Evolutionary conservation across 495 filamentous ascomycete genomes (phyloP), one percentile per base, ranked within the genome.

Genomic region (Cetradonia linearis): DNA sequence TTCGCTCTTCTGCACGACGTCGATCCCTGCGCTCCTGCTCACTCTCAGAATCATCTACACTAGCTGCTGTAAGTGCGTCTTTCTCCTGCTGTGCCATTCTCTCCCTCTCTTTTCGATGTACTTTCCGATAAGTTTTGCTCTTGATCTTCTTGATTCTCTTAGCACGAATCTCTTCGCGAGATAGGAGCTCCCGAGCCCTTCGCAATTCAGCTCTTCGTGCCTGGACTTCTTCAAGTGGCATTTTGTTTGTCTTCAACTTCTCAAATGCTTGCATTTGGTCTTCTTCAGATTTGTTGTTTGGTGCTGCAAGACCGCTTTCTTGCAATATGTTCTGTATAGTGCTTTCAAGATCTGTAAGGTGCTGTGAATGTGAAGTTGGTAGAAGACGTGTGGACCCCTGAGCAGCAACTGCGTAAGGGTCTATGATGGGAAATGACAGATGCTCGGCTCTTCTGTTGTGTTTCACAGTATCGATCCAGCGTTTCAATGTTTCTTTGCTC

Each of bases 111-210:
- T 88, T 95, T 38, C 93, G 84, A 69, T 96, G 94, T 27, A 97
- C 85, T 55, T 91, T 84, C 20, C 90, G 85, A 68, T 91, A 98
- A 1, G 90, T 81, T 68, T 95, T 97, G 66, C 86, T 91, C 76
- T 98, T 98, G 70, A 98, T 98, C 76, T 96, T 97, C 72, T 96
- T 95, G 71, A 98, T 87, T 3, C 93, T 85, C 72, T 92, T 95
- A 5, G 90, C 81, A 56, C 89, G 83, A 1, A 85, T 81, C 70
- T 95, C 87, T 70, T 98, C 94, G n/a, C 92, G 80, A 61, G 94
- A 96, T 52, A 95, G 75, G 6, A 96, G 72, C 63, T 97, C 93
- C 59, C 94, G 77, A 57, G 86, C 82, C 64, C 81, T 85, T 11
- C 91, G 84, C 33, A 94, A 78, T 67, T 95, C 85, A 9, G 84